phyloP scores from a whole-genome alignment of 768 basidiomycete species.

The Termitomyces sp. region DNA sequence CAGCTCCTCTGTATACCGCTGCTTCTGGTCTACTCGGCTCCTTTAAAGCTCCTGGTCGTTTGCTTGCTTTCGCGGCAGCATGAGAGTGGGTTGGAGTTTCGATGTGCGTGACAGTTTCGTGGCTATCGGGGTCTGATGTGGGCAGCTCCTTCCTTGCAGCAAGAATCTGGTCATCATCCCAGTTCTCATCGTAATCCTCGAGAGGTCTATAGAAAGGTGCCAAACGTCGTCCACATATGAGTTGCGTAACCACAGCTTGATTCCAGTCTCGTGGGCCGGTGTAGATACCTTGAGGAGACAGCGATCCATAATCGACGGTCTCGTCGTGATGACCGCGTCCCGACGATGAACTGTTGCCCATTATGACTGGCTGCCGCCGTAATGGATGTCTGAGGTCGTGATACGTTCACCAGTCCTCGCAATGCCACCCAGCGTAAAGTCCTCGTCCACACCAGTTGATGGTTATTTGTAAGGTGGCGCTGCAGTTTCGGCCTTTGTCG shows the following conservation, averaged over 20 bases:
- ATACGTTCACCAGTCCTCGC: slow-evolving; percentile 8
- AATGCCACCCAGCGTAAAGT: slow-evolving; percentile 7
- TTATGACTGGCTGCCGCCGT: slow-evolving; percentile 23
- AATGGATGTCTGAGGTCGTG: slow-evolving; percentile 2
- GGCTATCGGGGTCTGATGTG: slow-evolving; percentile 38
- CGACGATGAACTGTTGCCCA: slow-evolving; percentile 85
- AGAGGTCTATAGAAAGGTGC: slow-evolving; percentile 97
- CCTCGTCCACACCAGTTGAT: slow-evolving; percentile 24
- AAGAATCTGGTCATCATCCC: slow-evolving; percentile 87
- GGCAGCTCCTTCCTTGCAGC: slow-evolving; percentile 71
- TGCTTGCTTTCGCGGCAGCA: slow-evolving; percentile 37
- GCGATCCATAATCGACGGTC: slow-evolving; percentile 77
- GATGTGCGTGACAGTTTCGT: slow-evolving; percentile 42
- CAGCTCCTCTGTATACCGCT: slow-evolving; percentile 75
- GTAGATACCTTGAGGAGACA: slow-evolving; percentile 84
- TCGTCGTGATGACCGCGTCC: slow-evolving; percentile 76
- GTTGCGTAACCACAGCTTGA: slow-evolving; percentile 77
- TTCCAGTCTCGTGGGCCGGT: slow-evolving; percentile 87
- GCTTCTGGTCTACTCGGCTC: slow-evolving; percentile 74
- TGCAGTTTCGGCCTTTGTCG: slow-evolving; percentile 6
- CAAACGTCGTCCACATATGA: slow-evolving; percentile 83
- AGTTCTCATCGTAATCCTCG: slow-evolving; percentile 86
- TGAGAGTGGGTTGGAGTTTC: slow-evolving; percentile 33
- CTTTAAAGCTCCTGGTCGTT: slow-evolving; percentile 56
- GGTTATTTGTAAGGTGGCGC: slow-evolving; percentile 37